phyloP scores from a whole-genome alignment of 768 basidiomycete genomes.

The Lyophyllum shimeji region DNA sequence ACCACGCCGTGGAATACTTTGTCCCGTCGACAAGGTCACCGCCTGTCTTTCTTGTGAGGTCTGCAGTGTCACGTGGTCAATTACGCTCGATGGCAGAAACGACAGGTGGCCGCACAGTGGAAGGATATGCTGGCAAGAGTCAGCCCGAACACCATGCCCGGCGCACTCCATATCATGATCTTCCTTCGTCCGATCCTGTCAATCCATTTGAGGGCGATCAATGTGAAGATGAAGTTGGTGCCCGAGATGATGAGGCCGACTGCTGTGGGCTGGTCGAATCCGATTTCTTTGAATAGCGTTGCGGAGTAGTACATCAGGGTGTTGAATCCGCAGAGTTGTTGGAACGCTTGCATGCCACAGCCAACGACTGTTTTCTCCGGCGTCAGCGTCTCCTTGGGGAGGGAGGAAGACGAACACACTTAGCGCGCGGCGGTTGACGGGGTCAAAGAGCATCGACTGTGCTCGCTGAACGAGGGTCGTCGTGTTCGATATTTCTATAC shows the following conservation, averaged over 20 bases:
- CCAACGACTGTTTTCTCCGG: constrained; percentile 51
- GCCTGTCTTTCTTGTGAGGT: constrained; percentile 39
- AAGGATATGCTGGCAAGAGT: constrained; percentile 21
- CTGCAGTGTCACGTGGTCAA: constrained; percentile 1
- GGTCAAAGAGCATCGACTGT: constrained; percentile 51
- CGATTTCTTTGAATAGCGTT: constrained; percentile 77
- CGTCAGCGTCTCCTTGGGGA: neutral
- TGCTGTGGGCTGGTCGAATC: constrained; percentile 80
- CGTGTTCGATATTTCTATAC: constrained; percentile 57
- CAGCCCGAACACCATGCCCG: constrained; percentile 20
- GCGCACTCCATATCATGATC: constrained; percentile 21
- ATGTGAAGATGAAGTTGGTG: constrained; percentile 78
- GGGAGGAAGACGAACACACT: constrained; percentile 41
- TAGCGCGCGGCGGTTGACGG: constrained; percentile 66
- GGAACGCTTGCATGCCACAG: constrained; percentile 80
- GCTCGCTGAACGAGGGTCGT: constrained; percentile 61
- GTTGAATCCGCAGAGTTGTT: constrained; percentile 85
- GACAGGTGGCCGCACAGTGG: constrained; percentile 12
- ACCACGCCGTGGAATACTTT: constrained; percentile 47
- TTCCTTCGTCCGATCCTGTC: constrained; percentile 19
- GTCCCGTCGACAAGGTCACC: constrained; percentile 59
- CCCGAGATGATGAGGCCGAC: constrained; percentile 78
- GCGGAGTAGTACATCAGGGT: constrained; percentile 77
- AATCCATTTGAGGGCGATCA: constrained; percentile 69
- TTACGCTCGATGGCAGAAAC: neutral